phyloP scores from a whole-genome alignment of 768 basidiomycete species.

The Rhodotorula kratochvilovae region DNA sequence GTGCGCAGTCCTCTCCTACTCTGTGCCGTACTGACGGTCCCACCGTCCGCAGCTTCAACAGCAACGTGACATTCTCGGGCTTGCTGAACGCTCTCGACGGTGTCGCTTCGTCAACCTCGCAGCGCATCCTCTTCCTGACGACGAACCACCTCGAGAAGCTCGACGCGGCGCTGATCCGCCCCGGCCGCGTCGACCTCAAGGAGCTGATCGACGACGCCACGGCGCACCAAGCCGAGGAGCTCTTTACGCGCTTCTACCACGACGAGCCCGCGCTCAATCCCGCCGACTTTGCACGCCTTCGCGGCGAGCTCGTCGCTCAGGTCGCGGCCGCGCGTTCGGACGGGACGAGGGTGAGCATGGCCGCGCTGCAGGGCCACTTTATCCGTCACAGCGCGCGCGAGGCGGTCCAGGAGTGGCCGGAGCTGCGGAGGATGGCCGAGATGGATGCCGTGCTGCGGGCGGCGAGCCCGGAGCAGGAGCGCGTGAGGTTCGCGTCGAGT shows the following conservation, averaged over 20 bases:
- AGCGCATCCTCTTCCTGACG: slow-evolving; percentile 97
- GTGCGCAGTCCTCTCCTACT: slow-evolving; percentile 39
- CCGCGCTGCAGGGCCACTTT: slow-evolving; percentile 88
- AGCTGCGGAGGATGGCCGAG: slow-evolving; percentile 36
- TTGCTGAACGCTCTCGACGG: slow-evolving; percentile 95
- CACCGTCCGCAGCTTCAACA: slow-evolving; percentile 65
- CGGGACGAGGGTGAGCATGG: slow-evolving; percentile 80
- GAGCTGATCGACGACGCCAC: slow-evolving; percentile 81
- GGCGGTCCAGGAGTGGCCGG: slow-evolving; percentile 43
- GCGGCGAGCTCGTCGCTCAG: slow-evolving; percentile 55
- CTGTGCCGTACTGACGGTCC: neutral
- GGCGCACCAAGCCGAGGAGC: slow-evolving; percentile 66
- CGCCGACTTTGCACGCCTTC: slow-evolving; percentile 53
- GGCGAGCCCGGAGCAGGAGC: neutral
- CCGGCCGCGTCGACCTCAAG: slow-evolving; percentile 85
- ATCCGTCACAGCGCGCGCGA: slow-evolving; percentile 58
- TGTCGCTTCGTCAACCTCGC: slow-evolving; percentile 85
- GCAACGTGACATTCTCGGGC: slow-evolving; percentile 93
- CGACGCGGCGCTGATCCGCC: slow-evolving; percentile 90
- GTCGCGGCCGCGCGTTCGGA: slow-evolving; percentile 56
- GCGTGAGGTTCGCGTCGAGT: slow-evolving; percentile 12
- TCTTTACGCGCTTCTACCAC: slow-evolving; percentile 80
- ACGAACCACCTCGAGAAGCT: slow-evolving; percentile 89
- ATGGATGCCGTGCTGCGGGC: slow-evolving; percentile 18
- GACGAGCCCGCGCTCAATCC: slow-evolving; percentile 49